Evolutionary conservation across 768 basidiomycete species (phyloP).

Genomic region (Lactarius psammicola): DNA sequence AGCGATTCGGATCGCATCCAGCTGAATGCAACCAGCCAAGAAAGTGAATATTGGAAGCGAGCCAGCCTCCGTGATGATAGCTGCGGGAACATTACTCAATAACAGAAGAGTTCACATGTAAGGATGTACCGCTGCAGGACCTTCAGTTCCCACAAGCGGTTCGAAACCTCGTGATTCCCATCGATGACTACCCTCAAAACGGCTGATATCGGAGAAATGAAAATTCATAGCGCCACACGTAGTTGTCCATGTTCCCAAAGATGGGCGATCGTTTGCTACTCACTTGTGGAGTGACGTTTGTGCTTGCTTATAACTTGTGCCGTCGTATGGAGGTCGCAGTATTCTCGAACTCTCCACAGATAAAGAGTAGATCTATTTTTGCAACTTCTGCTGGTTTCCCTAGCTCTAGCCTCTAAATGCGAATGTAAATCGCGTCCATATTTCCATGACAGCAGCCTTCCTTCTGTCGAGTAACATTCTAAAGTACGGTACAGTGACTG

Average conservation of each 20-base stretch:
- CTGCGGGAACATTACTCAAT: constrained; percentile 40
- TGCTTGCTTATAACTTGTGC: constrained; percentile 80
- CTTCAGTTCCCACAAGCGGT: constrained; percentile 94
- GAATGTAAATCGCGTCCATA: constrained; percentile 78
- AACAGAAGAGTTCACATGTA: constrained; percentile 12
- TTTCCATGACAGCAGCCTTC: constrained; percentile 96
- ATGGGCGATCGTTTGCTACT: constrained; percentile 24
- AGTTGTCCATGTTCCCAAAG: background rate
- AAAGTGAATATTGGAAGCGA: constrained; percentile 96
- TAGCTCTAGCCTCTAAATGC: constrained; percentile 60
- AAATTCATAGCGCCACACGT: background rate
- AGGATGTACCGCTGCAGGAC: constrained; percentile 33
- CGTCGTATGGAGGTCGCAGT: constrained; percentile 82
- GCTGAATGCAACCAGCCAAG: constrained; percentile 83
- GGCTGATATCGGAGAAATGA: constrained; percentile 76
- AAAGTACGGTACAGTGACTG: background rate
- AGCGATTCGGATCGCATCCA: constrained; percentile 84
- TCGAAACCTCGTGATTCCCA: constrained; percentile 96
- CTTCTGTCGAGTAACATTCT: background rate
- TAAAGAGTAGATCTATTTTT: constrained; percentile 70
- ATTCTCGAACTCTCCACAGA: constrained; percentile 94
- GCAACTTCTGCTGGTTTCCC: constrained; percentile 44
- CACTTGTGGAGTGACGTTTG: constrained; percentile 79
- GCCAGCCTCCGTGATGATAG: constrained; percentile 88
- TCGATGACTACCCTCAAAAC: constrained; percentile 91